Percentiles rank a stretch among this genome's conserved stretches.
Conservation (phyloP, 768 basidiomycete genomes). For the Leccinum obscurum region DNA sequence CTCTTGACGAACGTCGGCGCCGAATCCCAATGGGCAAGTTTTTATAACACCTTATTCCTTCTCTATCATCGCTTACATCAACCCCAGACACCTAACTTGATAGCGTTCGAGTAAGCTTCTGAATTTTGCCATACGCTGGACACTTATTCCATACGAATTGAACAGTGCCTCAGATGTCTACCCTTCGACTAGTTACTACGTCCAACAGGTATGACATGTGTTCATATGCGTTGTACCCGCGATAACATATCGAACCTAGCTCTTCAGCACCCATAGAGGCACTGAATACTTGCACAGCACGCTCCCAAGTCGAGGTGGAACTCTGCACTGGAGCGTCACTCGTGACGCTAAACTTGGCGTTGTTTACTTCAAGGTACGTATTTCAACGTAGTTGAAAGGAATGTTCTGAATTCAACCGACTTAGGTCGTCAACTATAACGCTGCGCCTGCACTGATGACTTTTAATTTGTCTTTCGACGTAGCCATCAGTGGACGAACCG, state of each 20-base stretch:
- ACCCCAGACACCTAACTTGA: conserved; percentile 50
- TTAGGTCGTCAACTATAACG: conserved; percentile 58
- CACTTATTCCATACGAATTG: not conserved
- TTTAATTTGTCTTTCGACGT: conserved; percentile 60
- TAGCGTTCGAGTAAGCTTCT: conserved; percentile 56
- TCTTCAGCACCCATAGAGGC: conserved; percentile 65
- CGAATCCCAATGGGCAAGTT: conserved; percentile 53
- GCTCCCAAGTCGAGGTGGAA: conserved; percentile 46
- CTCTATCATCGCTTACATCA: conserved; percentile 1
- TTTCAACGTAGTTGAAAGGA: not conserved
- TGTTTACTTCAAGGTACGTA: conserved; percentile 57
- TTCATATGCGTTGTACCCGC: not conserved
- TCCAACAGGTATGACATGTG: conserved; percentile 47
- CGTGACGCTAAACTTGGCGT: conserved; percentile 25
- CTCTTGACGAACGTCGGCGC: conserved; percentile 50
- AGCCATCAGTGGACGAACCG: conserved; percentile 42
- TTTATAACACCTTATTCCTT: conserved; percentile 20
- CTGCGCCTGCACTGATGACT: conserved; percentile 40
- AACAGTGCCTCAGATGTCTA: conserved; percentile 52
- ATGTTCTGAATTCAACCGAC: not conserved
- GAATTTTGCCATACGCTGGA: not conserved
- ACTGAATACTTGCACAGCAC: conserved; percentile 66
- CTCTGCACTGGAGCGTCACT: conserved; percentile 63
- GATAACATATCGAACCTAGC: conserved; percentile 35
- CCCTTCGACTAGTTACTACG: conserved; percentile 60